phyloP scores from a whole-genome alignment of 352 stramenopile species.

The Globisporangium canariense region DNA sequence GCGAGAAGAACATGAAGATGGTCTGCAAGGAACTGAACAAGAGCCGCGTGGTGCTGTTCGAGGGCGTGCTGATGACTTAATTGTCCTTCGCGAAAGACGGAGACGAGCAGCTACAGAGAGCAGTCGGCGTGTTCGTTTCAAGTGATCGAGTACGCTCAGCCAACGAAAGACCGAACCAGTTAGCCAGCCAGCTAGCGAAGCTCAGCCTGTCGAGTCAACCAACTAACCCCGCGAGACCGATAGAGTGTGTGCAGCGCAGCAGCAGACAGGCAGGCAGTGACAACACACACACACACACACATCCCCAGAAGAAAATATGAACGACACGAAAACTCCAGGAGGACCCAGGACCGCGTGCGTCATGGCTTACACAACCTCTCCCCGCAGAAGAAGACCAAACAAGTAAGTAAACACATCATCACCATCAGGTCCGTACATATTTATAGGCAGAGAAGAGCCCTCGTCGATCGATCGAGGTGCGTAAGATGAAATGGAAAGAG shows the following conservation, averaged over 20 bases:
- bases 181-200: background rate
- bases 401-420: slow-evolving; percentile 13
- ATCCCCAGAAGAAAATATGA: slow-evolving; percentile 3
- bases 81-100: background rate
- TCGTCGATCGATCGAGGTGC: background rate
- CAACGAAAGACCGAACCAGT: background rate
- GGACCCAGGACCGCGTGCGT: slow-evolving; percentile 11
- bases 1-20: slow-evolving; percentile 79
- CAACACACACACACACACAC: background rate
- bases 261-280: slow-evolving; percentile 1
- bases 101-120: background rate
- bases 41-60: slow-evolving; percentile 73
- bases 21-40: slow-evolving; percentile 87
- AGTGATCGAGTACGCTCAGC: background rate
- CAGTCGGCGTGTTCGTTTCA: background rate
- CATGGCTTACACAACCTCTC: slow-evolving; percentile 15
- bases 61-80: slow-evolving; percentile 64
- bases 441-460: slow-evolving; percentile 29
- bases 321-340: slow-evolving; percentile 13
- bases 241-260: background rate
- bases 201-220: background rate
- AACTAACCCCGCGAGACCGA: background rate
- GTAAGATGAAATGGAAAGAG: slow-evolving; percentile 46
- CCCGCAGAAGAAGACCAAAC: slow-evolving; percentile 22
- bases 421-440: slow-evolving; percentile 58